phyloP scores from a whole-genome alignment of 257 asterid species.

The Thymus quinquecostatus region DNA sequence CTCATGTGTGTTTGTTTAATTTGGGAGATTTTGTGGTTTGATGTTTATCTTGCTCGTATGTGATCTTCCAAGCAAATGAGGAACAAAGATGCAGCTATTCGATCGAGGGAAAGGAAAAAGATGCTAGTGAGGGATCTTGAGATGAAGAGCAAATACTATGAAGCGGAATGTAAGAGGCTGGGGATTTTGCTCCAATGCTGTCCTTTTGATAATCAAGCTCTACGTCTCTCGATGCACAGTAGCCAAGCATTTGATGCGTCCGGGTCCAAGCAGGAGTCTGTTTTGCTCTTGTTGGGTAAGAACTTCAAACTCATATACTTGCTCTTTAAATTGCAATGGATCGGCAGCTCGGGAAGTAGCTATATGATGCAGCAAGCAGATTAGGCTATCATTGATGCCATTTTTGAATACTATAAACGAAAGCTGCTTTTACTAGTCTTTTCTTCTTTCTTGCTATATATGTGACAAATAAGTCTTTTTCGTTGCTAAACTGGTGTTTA shows the following conservation, averaged over 20 bases:
- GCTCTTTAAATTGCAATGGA: too few relatives aligned
- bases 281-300: slow-evolving; percentile 60
- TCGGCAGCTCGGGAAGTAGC: too few relatives aligned
- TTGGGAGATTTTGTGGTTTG: too few relatives aligned
- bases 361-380: too few relatives aligned
- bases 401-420: too few relatives aligned
- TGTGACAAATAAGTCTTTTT: too few relatives aligned
- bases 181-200: slow-evolving; percentile 79
- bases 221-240: slow-evolving; percentile 69
- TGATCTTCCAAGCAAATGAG: slow-evolving; percentile 67
- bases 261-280: slow-evolving; percentile 86
- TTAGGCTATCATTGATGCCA: too few relatives aligned
- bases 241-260: slow-evolving; percentile 75
- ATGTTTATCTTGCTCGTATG: not conserved
- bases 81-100: slow-evolving; percentile 90
- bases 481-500: too few relatives aligned
- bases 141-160: slow-evolving; percentile 46
- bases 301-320: slow-evolving; percentile 15
- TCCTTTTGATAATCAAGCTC: slow-evolving; percentile 85
- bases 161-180: slow-evolving; percentile 84
- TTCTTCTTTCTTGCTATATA: too few relatives aligned
- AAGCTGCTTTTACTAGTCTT: too few relatives aligned
- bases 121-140: slow-evolving; percentile 83
- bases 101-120: slow-evolving; percentile 95
- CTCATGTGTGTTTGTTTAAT: too few relatives aligned